Evolutionary conservation across 257 asterid genomes (phyloP), one percentile per base, ranked within the genome.

Genomic region (Verbascum thapsus): DNA sequence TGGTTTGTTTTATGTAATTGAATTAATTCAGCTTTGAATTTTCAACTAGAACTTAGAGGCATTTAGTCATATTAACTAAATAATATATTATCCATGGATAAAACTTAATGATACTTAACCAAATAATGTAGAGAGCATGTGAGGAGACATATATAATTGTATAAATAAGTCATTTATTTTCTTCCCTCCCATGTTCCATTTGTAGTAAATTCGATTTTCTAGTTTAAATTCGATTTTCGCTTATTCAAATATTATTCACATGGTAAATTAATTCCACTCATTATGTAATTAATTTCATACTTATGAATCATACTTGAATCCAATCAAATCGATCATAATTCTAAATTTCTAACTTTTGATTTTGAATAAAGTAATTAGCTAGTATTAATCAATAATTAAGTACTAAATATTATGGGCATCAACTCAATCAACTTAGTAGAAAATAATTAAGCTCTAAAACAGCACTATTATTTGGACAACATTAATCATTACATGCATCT

Each of bases 111-210:
- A 66, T n/a, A 26, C 3, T 17, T 41, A 43, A 64, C 71, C 50
- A 57, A 56, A 42, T 7, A 59, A 6, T 13, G 7, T 12, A 49
- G 38, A 48, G 23, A 49, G 26, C 50, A 39, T 16, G 60, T 12
- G 45, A n/a, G n/a, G n/a, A n/a, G 59, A 9, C 47, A 34, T 41
- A 15, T 3, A 54, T 40, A 71, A n/a, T 56, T 32, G 7, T 6
- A 34, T 34, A 40, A 4, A 57, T 16, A 51, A 52, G 7, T 38
- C 3, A 3, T 49, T 49, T 9, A 20, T 50, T 18, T 39, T 48
- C 66, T n/a, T 26, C 47, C 44, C 16, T 57, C 44, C 63, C 69
- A 72, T 66, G 77, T 66, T 66, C 69, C 72, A n/a, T n/a, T n/a
- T n/a, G n/a, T n/a, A n/a, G n/a, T n/a, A n/a, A n/a, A n/a, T n/a